Conservation (phyloP, 2,329 filamentous ascomycete genomes). For the Fusarium algeriense region DNA sequence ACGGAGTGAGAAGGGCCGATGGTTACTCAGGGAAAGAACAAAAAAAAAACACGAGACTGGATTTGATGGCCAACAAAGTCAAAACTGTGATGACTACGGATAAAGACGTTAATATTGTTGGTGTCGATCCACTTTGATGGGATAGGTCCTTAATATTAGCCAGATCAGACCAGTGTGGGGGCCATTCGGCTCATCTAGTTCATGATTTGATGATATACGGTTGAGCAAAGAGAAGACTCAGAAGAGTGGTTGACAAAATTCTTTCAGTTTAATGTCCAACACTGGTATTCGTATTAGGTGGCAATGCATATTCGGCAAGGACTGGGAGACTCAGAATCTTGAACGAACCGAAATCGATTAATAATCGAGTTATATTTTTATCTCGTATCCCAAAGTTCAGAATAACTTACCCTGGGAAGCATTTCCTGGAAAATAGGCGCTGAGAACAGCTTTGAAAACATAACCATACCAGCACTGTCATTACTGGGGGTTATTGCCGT, state of each 20-base stretch:
- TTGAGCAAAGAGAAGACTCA: background rate
- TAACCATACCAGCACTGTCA: background rate
- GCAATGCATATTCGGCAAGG: background rate
- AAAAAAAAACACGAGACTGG: too few species aligned
- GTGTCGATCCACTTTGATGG: background rate
- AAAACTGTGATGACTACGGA: background rate
- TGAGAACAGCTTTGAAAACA: background rate
- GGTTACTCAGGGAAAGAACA: background rate
- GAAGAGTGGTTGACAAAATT: background rate
- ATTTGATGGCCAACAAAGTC: background rate
- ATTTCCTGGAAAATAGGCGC: background rate
- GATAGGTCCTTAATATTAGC: background rate
- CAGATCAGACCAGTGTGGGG: background rate
- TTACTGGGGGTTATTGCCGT: background rate
- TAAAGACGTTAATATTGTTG: background rate
- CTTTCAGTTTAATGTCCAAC: background rate
- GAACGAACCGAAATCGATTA: background rate
- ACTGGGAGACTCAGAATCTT: background rate
- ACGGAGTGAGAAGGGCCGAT: background rate
- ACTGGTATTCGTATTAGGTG: background rate
- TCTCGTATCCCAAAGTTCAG: background rate
- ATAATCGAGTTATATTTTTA: background rate
- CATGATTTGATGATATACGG: background rate
- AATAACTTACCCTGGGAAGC: background rate
- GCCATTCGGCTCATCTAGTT: background rate